Conservation (phyloP, 352 stramenopile species). For the Globisporangium lucens region DNA sequence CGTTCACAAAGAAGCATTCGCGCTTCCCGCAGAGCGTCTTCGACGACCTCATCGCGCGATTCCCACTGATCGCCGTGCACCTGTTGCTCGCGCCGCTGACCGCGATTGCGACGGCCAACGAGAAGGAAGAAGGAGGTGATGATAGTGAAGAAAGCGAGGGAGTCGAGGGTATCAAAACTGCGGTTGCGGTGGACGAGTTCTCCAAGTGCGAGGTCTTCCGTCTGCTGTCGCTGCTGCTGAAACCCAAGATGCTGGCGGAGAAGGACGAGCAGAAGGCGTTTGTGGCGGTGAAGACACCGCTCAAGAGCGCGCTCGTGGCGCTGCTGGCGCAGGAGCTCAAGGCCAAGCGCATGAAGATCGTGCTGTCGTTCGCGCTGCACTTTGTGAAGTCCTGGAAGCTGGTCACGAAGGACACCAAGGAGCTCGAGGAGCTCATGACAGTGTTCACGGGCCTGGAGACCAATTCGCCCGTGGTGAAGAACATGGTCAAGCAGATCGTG, state of each 20-base stretch:
- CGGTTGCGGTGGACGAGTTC: conserved; percentile 60
- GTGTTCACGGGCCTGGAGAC: conserved; percentile 47
- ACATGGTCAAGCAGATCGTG: conserved; percentile 67
- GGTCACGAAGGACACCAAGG: conserved; percentile 21
- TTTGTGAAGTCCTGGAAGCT: conserved; percentile 62
- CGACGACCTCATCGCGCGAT: conserved; percentile 62
- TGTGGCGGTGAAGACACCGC: conserved; percentile 21
- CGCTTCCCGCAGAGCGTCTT: conserved; percentile 69
- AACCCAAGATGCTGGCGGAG: conserved; percentile 46
- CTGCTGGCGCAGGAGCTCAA: conserved; percentile 51
- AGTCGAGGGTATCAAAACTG: background rate
- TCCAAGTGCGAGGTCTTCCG: conserved; percentile 77
- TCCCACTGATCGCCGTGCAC: conserved; percentile 44
- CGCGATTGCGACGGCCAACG: conserved; percentile 35
- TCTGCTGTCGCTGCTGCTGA: conserved; percentile 59
- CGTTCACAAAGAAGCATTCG: conserved; percentile 84
- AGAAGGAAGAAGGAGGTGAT: conserved; percentile 4
- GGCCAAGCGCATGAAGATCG: conserved; percentile 76
- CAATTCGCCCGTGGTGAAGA: conserved; percentile 66
- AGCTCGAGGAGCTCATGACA: conserved; percentile 35
- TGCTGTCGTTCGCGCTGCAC: conserved; percentile 61
- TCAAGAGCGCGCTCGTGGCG: conserved; percentile 44
- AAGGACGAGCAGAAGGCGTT: conserved; percentile 38
- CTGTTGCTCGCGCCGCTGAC: conserved; percentile 55
- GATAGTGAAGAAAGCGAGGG: background rate